phyloP scores from a whole-genome alignment of 2,329 filamentous ascomycete genomes.

The Mariannaea elegans region DNA sequence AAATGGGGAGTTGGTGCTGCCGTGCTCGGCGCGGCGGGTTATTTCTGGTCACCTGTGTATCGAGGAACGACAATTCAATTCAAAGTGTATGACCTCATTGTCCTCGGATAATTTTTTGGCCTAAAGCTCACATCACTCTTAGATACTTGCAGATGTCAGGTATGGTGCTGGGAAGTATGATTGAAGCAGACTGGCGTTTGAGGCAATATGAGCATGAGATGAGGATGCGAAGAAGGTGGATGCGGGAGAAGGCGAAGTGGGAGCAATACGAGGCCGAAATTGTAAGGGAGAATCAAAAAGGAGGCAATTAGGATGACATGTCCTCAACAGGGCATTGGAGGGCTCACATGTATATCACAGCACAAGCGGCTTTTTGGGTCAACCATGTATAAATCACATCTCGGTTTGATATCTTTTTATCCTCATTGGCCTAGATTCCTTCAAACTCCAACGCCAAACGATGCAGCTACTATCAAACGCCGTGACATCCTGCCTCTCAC shows the following conservation, averaged over 20 bases:
- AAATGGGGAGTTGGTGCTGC: conserved; percentile 78
- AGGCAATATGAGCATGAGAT: conserved; percentile 73
- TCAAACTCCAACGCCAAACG: conserved; percentile 47
- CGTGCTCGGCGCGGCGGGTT: conserved; percentile 69
- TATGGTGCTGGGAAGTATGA: conserved; percentile 81
- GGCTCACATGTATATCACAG: conserved; percentile 30
- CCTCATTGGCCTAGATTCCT: conserved; percentile 28
- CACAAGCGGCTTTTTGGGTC: conserved; percentile 24
- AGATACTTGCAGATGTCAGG: conserved; percentile 87
- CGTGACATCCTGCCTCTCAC: conserved; percentile 33
- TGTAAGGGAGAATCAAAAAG: conserved; percentile 54
- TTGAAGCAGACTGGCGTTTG: conserved; percentile 77
- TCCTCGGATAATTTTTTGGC: not conserved
- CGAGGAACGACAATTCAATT: conserved; percentile 77
- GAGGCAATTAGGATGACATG: conserved; percentile 15
- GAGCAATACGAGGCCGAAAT: conserved; percentile 70
- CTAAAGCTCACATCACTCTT: conserved; percentile 11
- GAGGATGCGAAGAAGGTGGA: conserved; percentile 69
- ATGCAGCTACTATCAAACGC: conserved; percentile 35
- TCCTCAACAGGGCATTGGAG: not conserved
- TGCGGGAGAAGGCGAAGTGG: conserved; percentile 74
- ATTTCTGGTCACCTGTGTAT: conserved; percentile 75
- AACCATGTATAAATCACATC: conserved; percentile 35
- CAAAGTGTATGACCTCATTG: conserved; percentile 69
- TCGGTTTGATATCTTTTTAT: conserved; percentile 24